These are phyloP conservation scores for Endocarpon pusillum DNA, from an alignment of 495 filamentous ascomycete species.

Conservation along the genomic window DNA sequence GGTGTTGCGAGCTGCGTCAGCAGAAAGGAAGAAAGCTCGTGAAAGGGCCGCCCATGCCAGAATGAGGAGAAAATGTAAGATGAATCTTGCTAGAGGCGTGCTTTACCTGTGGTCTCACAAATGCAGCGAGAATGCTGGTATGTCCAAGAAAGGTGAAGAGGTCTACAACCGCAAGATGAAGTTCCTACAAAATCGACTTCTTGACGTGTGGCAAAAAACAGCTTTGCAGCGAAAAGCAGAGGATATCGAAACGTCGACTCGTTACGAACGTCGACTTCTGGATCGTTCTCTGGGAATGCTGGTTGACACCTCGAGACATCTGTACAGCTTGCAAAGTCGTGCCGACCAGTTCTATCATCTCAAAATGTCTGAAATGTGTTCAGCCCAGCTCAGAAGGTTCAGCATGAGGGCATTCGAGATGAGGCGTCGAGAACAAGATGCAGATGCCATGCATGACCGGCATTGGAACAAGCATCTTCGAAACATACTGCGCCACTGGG, in stretches of 20 bases:
- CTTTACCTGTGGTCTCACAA: slow-evolving; percentile 33
- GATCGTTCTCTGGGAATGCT: slow-evolving; percentile 30
- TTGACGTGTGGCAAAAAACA: slow-evolving; percentile 12
- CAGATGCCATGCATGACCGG: slow-evolving; percentile 37
- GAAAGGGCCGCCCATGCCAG: slow-evolving; percentile 42
- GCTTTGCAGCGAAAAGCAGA: slow-evolving; percentile 29
- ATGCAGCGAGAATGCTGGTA: no score
- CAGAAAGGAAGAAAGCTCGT: slow-evolving; percentile 33
- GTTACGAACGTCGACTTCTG: slow-evolving; percentile 25
- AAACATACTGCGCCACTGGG: slow-evolving; percentile 42
- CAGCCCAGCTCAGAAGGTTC: slow-evolving; percentile 28
- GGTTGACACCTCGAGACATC: slow-evolving; percentile 23
- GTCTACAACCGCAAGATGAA: slow-evolving; percentile 22
- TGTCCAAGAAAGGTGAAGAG: slow-evolving; percentile 27
- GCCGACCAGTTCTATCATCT: slow-evolving; percentile 29
- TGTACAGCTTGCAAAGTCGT: slow-evolving; percentile 30
- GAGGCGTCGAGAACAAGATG: slow-evolving; percentile 26
- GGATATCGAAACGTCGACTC: background rate
- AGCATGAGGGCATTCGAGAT: slow-evolving; percentile 35
- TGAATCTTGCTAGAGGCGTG: slow-evolving; percentile 32
- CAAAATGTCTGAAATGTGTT: slow-evolving; percentile 27
- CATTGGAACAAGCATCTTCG: slow-evolving; percentile 36
- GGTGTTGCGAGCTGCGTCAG: slow-evolving; percentile 34
- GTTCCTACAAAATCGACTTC: slow-evolving; percentile 10
- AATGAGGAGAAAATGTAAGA: slow-evolving; percentile 38